Base-by-base conservation (phyloP, 2,329 filamentous ascomycete species). In the Lecanicillium sp. region DNA sequence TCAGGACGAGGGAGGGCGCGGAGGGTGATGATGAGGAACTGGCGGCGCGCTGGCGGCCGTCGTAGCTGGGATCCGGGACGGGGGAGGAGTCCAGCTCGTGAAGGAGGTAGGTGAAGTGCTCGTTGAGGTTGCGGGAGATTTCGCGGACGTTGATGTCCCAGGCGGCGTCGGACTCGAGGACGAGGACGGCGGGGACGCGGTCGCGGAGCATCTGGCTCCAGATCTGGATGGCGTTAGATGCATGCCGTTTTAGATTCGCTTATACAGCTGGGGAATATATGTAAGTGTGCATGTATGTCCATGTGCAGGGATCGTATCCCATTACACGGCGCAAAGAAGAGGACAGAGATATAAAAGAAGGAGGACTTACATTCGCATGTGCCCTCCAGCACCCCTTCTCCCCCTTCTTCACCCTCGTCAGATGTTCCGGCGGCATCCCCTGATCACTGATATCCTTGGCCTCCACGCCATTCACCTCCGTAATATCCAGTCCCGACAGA, bases 111-210 rank as follows among this genome's bases (percentile, higher is more conserved):
- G 53, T 49, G 19, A 57, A 59, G 32, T 57, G 39, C 43, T 51
- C 42, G 50, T 60, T 60, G 11, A 58, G 47, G 32, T 42, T 44
- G 10, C 49, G 39, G 55, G 60, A 60, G 48, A 58, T 56, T 11
- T 51, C 49, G 4, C 56, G 56, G 14, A 61, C 27, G 36, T 61
- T 54, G 38, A 60, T 26, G 30, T 62, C 59, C 59, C 58, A 62
- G 5, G 52, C 54, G 15, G 60, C 58, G 45, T 62, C 60, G 23
- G 59, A 59, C 33, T 63, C 61, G 19, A 63, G 46, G 37, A 62
- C 53, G 17, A 63, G 45, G 30, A 58, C 49, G 51, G n/a, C 55
- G 47, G 17, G 42, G 21, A 50, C 33, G 29, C 53, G 54, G 20
- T 51, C 44, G 11, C 54, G 49, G 17, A 62, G 53, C 49, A 58